Evolutionary conservation across 805 yeast species (phyloP).

Genomic region (Myxozyma nipponensis): DNA sequence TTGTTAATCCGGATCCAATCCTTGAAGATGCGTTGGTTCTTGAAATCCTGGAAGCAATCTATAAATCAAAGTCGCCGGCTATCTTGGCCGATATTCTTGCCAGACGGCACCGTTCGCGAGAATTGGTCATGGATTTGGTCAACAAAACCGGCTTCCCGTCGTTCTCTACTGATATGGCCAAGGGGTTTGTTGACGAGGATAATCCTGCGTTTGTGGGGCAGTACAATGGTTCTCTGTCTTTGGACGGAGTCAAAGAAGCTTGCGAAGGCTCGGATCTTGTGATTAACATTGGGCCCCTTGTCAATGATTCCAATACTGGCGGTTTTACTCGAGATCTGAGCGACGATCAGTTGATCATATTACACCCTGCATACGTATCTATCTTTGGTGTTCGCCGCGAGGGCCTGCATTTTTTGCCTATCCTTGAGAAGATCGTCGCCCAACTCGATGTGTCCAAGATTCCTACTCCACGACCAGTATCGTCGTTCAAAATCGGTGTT

Average conservation of each 20-base stretch:
- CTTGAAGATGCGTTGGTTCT: constrained; percentile 41
- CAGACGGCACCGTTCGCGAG: constrained; percentile 53
- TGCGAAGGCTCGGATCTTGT: constrained; percentile 62
- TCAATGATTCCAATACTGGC: constrained; percentile 68
- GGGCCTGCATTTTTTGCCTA: constrained; percentile 49
- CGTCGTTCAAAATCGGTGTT: constrained; percentile 34
- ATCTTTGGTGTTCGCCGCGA: constrained; percentile 43
- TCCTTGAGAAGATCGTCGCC: constrained; percentile 45
- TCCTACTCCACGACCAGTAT: constrained; percentile 27
- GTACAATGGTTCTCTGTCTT: constrained; percentile 61
- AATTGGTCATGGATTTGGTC: constrained; percentile 48
- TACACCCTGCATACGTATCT: constrained; percentile 53
- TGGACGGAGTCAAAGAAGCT: constrained; percentile 46
- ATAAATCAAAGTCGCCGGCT: constrained; percentile 55
- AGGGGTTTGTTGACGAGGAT: constrained; percentile 71
- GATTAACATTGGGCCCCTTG: constrained; percentile 63
- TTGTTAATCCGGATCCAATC: constrained; percentile 31
- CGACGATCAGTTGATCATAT: constrained; percentile 43
- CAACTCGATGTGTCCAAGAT: constrained; percentile 37
- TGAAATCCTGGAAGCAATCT: constrained; percentile 49
- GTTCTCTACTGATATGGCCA: constrained; percentile 64
- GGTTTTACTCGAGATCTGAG: constrained; percentile 51
- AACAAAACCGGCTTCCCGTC: constrained; percentile 48
- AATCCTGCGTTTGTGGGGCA: constrained; percentile 62
- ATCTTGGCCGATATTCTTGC: constrained; percentile 68